Evolutionary conservation across 179 eudicot species (phyloP), one percentile per base, ranked within the genome.

Genomic region (Sideroxylon spinosum): DNA sequence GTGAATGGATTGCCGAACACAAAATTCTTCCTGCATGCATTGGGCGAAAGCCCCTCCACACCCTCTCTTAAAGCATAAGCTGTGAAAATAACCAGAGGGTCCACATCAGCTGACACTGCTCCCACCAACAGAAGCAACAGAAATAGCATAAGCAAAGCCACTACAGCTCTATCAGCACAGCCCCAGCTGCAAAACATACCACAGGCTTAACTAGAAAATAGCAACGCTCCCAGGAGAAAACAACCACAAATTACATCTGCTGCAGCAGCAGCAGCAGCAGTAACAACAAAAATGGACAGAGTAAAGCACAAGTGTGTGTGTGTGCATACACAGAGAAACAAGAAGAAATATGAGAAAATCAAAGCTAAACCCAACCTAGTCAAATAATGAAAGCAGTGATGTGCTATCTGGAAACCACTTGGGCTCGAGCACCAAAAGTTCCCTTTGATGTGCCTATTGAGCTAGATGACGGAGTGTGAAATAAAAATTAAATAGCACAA

Each of bases 71-170:
- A 37, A 37, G 1, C 2, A 37, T 37, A 37, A 37, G 5, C 44
- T 37, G 5, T 37, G 4, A 37, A 37, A 37, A 37, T 37, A 37
- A 37, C 44, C 44, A 37, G 44, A 37, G 44, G 44, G 6, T 37
- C 44, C 44, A 37, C 4, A 37, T 37, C 44, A 37, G 44, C 44
- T 3, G 44, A 37, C 2, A 37, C 44, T 37, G 44, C 44, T 37
- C 44, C 44, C 44, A 37, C 75, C 63, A 55, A 26, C 48, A 9
- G 75, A 72, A 71, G 55, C 14, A 72, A 20, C 23, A 52, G 61
- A 37, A 50, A 71, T 19, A 71, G 22, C 60, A 25, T 60, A 71
- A 10, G 61, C 22, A 16, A 23, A 23, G 1, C 19, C 75, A 71
- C 46, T 49, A 52, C 10, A 26, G 46, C 49, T 26, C 44, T 6